phyloP scores from a whole-genome alignment of 2,329 filamentous ascomycete genomes.

The Venturia asperata region DNA sequence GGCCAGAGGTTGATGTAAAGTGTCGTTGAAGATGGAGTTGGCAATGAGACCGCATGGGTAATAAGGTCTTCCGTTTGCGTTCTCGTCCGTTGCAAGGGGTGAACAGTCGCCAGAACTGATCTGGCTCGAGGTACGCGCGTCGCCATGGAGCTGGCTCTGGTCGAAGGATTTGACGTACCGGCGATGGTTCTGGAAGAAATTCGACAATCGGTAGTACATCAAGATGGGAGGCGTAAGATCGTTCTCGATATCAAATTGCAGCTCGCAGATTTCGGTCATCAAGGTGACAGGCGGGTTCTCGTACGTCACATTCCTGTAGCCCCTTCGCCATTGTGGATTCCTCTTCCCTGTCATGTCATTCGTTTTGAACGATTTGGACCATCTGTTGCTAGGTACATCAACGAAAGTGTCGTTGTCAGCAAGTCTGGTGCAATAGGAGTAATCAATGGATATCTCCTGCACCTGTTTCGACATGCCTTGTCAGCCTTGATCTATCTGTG shows the following conservation, averaged over 20 bases:
- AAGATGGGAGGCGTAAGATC: slow-evolving; percentile 73
- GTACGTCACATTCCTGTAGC: slow-evolving; percentile 24
- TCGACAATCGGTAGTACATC: slow-evolving; percentile 91
- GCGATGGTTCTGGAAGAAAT: slow-evolving; percentile 98
- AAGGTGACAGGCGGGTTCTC: slow-evolving; percentile 24
- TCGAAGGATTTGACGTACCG: slow-evolving; percentile 90
- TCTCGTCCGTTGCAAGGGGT: slow-evolving; percentile 47
- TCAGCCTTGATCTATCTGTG: neutral
- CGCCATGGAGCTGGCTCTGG: slow-evolving; percentile 72
- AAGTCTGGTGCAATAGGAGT: slow-evolving; percentile 64
- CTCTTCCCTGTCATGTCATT: slow-evolving; percentile 35
- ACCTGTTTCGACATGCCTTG: slow-evolving; percentile 49
- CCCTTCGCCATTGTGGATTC: neutral
- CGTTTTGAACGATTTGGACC: slow-evolving; percentile 66
- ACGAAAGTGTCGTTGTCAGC: slow-evolving; percentile 43
- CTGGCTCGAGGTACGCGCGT: slow-evolving; percentile 50
- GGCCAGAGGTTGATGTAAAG: slow-evolving; percentile 60
- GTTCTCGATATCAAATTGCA: slow-evolving; percentile 74
- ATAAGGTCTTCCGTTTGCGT: slow-evolving; percentile 53
- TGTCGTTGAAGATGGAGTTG: slow-evolving; percentile 96
- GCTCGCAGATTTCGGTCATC: slow-evolving; percentile 51
- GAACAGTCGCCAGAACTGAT: slow-evolving; percentile 67
- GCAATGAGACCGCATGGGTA: slow-evolving; percentile 95
- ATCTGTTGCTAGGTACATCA: slow-evolving; percentile 50
- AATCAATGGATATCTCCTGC: slow-evolving; percentile 85